Conservation (phyloP, 1,284 basidiomycete genomes). For the Leccinum pallidistipes region DNA sequence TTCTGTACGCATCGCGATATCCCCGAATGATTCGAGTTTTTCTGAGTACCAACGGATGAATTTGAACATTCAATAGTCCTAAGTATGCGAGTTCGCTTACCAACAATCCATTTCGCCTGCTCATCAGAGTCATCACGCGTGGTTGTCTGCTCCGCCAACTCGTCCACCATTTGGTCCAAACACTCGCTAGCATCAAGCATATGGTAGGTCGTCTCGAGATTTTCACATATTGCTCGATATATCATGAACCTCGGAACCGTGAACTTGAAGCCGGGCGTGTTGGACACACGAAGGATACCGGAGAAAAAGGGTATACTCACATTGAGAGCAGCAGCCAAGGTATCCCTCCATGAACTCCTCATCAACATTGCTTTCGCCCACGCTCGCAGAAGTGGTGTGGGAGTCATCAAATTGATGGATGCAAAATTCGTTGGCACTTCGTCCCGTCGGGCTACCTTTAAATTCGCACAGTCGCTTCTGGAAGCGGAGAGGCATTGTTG, state of each 20-base stretch:
- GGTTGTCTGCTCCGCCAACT: neutral
- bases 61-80: neutral
- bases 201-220: neutral
- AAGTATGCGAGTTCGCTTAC: neutral
- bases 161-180: neutral
- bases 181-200: constrained; percentile 2
- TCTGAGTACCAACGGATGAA: neutral
- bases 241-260: neutral
- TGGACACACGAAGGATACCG: neutral
- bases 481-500: neutral
- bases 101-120: neutral
- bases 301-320: neutral
- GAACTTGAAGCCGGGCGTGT: neutral
- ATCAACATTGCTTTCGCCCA: neutral
- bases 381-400: neutral
- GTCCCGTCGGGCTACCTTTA: no score
- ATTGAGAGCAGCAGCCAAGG: neutral
- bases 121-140: neutral
- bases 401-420: neutral
- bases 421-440: neutral
- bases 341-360: neutral
- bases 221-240: constrained; percentile 5
- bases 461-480: no score
- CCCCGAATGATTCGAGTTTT: neutral
- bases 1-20: neutral